Conservation (phyloP, 768 basidiomycete species). For the Phlebiopsis flavidoalba region DNA sequence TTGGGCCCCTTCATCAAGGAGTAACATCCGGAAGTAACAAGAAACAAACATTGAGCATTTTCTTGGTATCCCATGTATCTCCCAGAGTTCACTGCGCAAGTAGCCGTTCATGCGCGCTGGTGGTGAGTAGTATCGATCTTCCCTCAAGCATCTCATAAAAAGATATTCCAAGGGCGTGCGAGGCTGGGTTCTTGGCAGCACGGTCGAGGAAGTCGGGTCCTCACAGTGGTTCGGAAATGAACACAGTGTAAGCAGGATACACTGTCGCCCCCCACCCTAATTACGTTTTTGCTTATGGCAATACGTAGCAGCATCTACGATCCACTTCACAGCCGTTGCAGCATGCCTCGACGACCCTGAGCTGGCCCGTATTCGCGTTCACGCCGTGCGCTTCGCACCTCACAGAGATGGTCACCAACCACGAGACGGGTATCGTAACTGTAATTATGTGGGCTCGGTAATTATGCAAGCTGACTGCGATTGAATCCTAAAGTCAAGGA, state of each 20-base stretch:
- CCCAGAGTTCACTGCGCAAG: constrained; percentile 59
- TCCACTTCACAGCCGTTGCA: constrained; percentile 62
- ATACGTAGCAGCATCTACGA: constrained; percentile 47
- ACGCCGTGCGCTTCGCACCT: constrained; percentile 78
- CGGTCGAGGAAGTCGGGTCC: constrained; percentile 63
- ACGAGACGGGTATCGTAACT: constrained; percentile 64
- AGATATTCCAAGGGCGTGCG: constrained; percentile 56
- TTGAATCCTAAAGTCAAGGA: too few relatives aligned
- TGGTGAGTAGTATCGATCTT: constrained; percentile 43
- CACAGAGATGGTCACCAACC: constrained; percentile 63
- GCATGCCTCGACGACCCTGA: constrained; percentile 71
- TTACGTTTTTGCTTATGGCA: neutral
- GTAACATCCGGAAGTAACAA: constrained; percentile 80
- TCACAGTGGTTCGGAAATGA: constrained; percentile 62
- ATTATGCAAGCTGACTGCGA: too few relatives aligned
- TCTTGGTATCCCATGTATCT: constrained; percentile 66
- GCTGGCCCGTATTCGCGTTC: constrained; percentile 80
- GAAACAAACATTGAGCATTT: constrained; percentile 74
- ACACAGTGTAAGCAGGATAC: constrained; percentile 40
- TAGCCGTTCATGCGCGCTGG: constrained; percentile 74
- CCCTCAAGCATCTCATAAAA: neutral
- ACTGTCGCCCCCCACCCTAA: neutral
- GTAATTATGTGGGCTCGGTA: too few relatives aligned
- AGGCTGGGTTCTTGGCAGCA: constrained; percentile 77
- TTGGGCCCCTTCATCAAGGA: constrained; percentile 78